Evolutionary conservation across 257 asterid genomes (phyloP).

Genomic region (Solanum corneliomulleri): DNA sequence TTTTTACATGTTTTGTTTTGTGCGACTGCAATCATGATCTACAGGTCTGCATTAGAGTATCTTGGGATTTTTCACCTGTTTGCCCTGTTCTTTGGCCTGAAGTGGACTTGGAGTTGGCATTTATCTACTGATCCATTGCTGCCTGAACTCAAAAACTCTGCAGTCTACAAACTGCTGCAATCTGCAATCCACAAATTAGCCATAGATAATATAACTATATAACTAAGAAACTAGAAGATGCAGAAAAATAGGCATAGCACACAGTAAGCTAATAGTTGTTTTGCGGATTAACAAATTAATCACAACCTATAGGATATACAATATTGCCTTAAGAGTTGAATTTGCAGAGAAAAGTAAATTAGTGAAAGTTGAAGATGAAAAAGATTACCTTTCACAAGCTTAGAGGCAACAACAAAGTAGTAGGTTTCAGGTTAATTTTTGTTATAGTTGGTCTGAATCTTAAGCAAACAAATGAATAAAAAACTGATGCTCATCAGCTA

Average conservation of each 20-base stretch:
- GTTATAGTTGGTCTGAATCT: neutral
- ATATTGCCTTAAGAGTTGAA: too few species aligned
- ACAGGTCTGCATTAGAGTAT: too few species aligned
- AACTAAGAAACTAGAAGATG: neutral
- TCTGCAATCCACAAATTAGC: neutral
- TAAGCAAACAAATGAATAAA: neutral
- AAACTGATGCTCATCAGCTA: constrained; percentile 11
- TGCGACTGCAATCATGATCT: too few species aligned
- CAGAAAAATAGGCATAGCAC: neutral
- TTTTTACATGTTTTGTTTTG: too few species aligned
- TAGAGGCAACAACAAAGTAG: constrained; percentile 5
- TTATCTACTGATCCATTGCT: too few species aligned
- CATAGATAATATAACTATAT: neutral
- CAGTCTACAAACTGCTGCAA: too few species aligned
- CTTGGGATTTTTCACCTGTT: too few species aligned
- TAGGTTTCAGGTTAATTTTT: constrained; percentile 7
- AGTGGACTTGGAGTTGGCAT: too few species aligned
- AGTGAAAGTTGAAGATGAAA: neutral
- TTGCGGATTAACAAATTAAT: neutral
- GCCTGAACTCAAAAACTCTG: too few species aligned
- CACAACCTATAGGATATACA: neutral
- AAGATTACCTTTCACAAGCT: constrained; percentile 12
- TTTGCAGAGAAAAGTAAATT: neutral
- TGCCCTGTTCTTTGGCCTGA: too few species aligned
- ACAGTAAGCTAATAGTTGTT: neutral